Base-by-base conservation (phyloP, 2,329 filamentous ascomycete species). In the Sporothrix sp. region DNA sequence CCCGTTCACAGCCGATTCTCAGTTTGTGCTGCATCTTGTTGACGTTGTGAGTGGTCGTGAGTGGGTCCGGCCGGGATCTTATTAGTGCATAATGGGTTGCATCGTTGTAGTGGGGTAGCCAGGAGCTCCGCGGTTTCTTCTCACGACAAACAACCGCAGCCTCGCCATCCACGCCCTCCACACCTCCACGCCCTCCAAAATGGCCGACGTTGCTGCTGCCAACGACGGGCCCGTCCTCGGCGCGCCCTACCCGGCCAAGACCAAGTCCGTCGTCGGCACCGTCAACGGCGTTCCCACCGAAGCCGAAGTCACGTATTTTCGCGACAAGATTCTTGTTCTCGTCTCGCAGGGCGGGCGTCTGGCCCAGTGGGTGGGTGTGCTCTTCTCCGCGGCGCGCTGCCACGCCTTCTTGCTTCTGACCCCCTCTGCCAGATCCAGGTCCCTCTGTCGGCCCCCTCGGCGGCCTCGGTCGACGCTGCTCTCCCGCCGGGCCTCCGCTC, bases 301-400 rank as follows among this genome's bases (percentile, higher is more conserved):
- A 57, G 82, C 87, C 30, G 82, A 80, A 35, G 75, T 76, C 10
- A 72, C 89, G 49, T 79, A 75, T 59, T 97, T 97, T 67, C 76
- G 82, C 8, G 93, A 97, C 75, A 95, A 88, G 67, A 88, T 98
- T 60, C 70, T 98, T 59, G 72, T 98, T 56, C 96, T 89, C 1
- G 76, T 97, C 53, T 87, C 86, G 0, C 93, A 97, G 68, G 79
- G 84, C 54, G 91, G 90, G 7, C 79, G 84, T 53, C 70, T 97
- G 42, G 85, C 87, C 18, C 93, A 97, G 74, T 98, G 93, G 93
- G 89, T 96, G 72, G 49, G 70, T n/a, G n/a, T n/a, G n/a, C 20
- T 11, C 5, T 2, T 10, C 1, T 33, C 3, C 18, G 9, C 8
- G 2, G n/a, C 16, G 11, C n/a, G 2, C 6, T 27, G 8, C 36